Evolutionary conservation across 257 asterid genomes (phyloP).

Genomic region (Scutellaria minor): DNA sequence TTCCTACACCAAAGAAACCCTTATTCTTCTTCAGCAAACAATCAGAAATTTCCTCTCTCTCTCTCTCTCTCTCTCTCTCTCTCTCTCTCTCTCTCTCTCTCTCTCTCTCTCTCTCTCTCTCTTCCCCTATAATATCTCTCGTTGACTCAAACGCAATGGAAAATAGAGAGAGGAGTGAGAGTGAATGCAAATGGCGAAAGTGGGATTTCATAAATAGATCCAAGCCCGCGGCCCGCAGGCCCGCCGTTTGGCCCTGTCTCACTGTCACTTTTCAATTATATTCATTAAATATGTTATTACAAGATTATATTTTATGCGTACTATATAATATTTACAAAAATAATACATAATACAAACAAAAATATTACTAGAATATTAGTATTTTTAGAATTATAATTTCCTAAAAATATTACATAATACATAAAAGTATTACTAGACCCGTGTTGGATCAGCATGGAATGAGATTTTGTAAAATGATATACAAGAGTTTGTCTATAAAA

Average conservation of each 20-base stretch:
- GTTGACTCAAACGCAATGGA: conserved; percentile 21
- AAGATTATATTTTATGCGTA: too few species aligned
- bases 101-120: neutral
- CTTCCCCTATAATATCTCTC: conserved; percentile 4
- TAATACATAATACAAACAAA: too few species aligned
- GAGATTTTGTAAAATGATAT: too few species aligned
- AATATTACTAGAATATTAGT: too few species aligned
- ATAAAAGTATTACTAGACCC: too few species aligned
- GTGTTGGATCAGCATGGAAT: too few species aligned
- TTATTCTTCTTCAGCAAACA: too few species aligned
- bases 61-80: neutral
- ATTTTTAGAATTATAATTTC: too few species aligned
- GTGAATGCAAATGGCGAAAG: conserved; percentile 22
- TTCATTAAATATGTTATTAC: too few species aligned
- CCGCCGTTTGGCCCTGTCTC: conserved; percentile 49
- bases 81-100: conserved; percentile 9
- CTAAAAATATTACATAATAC: too few species aligned
- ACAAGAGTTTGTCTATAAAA: too few species aligned
- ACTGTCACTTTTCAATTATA: neutral
- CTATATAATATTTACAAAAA: too few species aligned
- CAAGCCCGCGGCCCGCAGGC: conserved; percentile 46
- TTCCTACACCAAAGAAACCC: conserved; percentile 1
- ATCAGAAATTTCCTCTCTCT: neutral
- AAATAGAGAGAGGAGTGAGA: conserved; percentile 18
- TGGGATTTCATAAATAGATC: conserved; percentile 41